Evolutionary conservation across 106 monocot species (phyloP), one percentile per base, ranked within the genome.

Genomic region (Agapanthus africanus): DNA sequence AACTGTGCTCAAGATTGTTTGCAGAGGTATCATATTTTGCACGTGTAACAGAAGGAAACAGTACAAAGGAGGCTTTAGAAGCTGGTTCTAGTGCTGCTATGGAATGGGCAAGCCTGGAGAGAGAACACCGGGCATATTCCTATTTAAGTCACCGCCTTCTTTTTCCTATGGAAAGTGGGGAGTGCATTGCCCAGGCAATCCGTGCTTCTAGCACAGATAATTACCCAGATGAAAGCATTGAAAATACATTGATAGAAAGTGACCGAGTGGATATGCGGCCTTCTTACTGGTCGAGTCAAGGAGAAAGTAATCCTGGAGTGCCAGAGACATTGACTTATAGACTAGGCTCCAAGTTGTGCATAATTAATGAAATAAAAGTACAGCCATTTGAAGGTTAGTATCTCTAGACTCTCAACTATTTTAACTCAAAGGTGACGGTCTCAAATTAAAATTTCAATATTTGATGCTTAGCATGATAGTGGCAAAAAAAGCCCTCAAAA

Each of bases 151-250:
- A 71, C 13, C 39, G 54, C 47, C 67, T 85, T 66, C 41, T 68
- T 39, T 79, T 57, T 4, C 40, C 67, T 35, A 18, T 30, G 32
- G 46, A 41, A 57, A 66, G 16, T 66, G 74, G 33, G 25, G 79
- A 80, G 42, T 82, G 72, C 60, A 76, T 80, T 44, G 9, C 47
- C 63, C 42, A 66, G 3, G 22, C 86, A 26, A 76, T 94, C 69
- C 19, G 61, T 64, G 93, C 90, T 70, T 90, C 93, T 31, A 90
- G 87, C 71, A 94, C 90, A 69, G 83, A 87, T 44, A 76, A 82
- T 49, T 80, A 67, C 79, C 82, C 88, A 26, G 70, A 59, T 67
- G 84, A 91, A 69, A 67, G 75, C 56, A 85, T 88, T 46, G 73
- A 76, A 4, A 79, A 79, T 67, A 88, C 85, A 35, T 26, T 86